phyloP scores from a whole-genome alignment of 805 yeast species.

The Pichia nakasei region DNA sequence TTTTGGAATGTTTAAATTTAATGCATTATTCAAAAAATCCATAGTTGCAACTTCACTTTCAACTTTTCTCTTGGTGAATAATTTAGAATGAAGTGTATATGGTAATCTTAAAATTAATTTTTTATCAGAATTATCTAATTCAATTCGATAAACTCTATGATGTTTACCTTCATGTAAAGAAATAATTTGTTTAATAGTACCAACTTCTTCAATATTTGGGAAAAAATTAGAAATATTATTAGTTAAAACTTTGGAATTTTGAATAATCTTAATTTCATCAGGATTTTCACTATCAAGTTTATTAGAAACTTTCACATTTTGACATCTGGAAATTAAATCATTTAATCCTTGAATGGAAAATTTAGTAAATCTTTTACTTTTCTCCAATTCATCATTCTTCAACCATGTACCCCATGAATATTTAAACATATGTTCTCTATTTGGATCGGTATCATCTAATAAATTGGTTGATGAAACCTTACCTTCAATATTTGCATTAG shows the following conservation, averaged over 20 bases:
- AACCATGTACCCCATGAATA: slow-evolving; percentile 97
- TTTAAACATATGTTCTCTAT: slow-evolving; percentile 46
- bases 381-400: slow-evolving; percentile 65
- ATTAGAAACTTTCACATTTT: slow-evolving; percentile 4
- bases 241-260: slow-evolving; percentile 14
- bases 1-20: slow-evolving; percentile 64
- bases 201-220: slow-evolving; percentile 9
- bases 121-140: slow-evolving; percentile 26
- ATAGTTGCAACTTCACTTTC: slow-evolving; percentile 90
- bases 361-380: slow-evolving; percentile 65
- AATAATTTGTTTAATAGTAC: slow-evolving; percentile 57
- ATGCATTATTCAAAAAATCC: slow-evolving; percentile 65
- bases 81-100: slow-evolving; percentile 62
- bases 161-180: slow-evolving; percentile 93
- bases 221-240: slow-evolving; percentile 16
- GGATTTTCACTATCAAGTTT: slow-evolving; percentile 26
- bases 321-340: slow-evolving; percentile 15
- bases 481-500: neutral
- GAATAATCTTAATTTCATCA: slow-evolving; percentile 29
- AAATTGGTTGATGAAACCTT: slow-evolving; percentile 9
- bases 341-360: slow-evolving; percentile 77
- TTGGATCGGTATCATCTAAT: slow-evolving; percentile 11
- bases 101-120: slow-evolving; percentile 80
- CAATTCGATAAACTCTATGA: slow-evolving; percentile 74
- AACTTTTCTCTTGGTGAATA: slow-evolving; percentile 55